Evolutionary conservation across 2,329 filamentous ascomycete species (phyloP).

Genomic region (Bipolaris victoriae): DNA sequence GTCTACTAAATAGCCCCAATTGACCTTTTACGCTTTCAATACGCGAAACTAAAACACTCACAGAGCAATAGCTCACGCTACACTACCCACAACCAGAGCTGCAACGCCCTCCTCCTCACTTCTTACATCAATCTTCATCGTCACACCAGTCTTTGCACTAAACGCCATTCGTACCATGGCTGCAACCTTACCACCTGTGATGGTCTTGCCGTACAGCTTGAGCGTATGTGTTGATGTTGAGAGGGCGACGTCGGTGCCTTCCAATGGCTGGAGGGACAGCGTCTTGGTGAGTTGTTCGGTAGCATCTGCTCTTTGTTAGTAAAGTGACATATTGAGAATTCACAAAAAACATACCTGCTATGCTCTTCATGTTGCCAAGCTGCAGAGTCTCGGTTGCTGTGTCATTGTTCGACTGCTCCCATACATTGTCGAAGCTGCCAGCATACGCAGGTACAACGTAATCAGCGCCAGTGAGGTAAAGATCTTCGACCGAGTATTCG

Average conservation of each 20-base stretch:
- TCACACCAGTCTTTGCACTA: slow-evolving; percentile 89
- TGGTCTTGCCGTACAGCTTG: slow-evolving; percentile 94
- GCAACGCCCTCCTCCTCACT: slow-evolving; percentile 94
- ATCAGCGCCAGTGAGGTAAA: slow-evolving; percentile 88
- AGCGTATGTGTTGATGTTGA: slow-evolving; percentile 91
- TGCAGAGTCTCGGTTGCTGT: slow-evolving; percentile 91
- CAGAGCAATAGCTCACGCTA: slow-evolving; percentile 63
- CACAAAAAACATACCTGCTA: slow-evolving; percentile 72
- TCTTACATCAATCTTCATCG: slow-evolving; percentile 91
- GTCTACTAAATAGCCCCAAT: slow-evolving; percentile 10
- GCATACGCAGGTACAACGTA: slow-evolving; percentile 94
- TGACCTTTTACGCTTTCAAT: slow-evolving; percentile 13
- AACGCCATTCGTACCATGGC: slow-evolving; percentile 91
- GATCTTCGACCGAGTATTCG: slow-evolving; percentile 94
- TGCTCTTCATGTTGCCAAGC: slow-evolving; percentile 85
- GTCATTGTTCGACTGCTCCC: slow-evolving; percentile 91
- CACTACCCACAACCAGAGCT: slow-evolving; percentile 79
- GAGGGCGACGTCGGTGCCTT: slow-evolving; percentile 89
- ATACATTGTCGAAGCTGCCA: slow-evolving; percentile 92
- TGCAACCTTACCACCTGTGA: slow-evolving; percentile 86
- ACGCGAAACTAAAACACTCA: slow-evolving; percentile 3
- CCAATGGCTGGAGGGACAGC: slow-evolving; percentile 88
- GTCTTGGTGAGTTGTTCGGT: slow-evolving; percentile 88
- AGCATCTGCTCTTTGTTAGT: slow-evolving; percentile 67
- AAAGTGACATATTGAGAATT: background rate